Evolutionary conservation across 306 rosid genomes (phyloP), one percentile per base, ranked within the genome.

Genomic region (Ormosia semicastrata): DNA sequence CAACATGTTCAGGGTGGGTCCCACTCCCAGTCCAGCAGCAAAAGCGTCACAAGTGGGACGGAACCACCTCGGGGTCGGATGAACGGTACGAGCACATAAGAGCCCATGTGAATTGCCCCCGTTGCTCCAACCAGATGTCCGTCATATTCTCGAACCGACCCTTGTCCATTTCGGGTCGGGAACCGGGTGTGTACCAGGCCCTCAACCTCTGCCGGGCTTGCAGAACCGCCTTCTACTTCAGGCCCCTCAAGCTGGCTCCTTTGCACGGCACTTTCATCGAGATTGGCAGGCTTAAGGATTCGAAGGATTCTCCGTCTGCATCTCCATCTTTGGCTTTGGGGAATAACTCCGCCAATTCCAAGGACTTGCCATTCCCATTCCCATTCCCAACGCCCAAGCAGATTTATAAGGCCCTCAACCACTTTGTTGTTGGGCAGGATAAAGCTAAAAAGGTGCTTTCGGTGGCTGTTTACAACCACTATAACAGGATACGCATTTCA

Each of bases 391-490:
- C 93, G 3, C 95, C 95, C 11, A 91, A 91, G 79, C 86, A 85
- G 50, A 91, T 91, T 17, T 82, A 79, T 32, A 69, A 73, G 53
- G 83, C 76, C 50, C 88, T 91, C 57, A 85, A 88, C 68, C 78
- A 82, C 62, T 91, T 83, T 70, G 85, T 91, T 44, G 80, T 89
- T 62, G 95, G 93, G 18, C 95, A 91, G 81, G 87, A 85, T 39
- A 79, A 68, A 29, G 92, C 95, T 15, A 91, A 91, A 84, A 91
- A 88, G 92, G 92, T 89, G 83, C 93, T 91, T 81, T 89, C 96
- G 4, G 96, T 91, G 52, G 96, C 96, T 40, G 96, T 91, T 68
- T 91, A 89, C 86, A 91, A 91, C 76, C 96, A 91, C 85, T 89
- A 91, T 73, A 88, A 79, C 79, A 83, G 96, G 87, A 58, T 91